phyloP scores from a whole-genome alignment of 176 grass and related monocot genomes.

The Oryza longistaminata region DNA sequence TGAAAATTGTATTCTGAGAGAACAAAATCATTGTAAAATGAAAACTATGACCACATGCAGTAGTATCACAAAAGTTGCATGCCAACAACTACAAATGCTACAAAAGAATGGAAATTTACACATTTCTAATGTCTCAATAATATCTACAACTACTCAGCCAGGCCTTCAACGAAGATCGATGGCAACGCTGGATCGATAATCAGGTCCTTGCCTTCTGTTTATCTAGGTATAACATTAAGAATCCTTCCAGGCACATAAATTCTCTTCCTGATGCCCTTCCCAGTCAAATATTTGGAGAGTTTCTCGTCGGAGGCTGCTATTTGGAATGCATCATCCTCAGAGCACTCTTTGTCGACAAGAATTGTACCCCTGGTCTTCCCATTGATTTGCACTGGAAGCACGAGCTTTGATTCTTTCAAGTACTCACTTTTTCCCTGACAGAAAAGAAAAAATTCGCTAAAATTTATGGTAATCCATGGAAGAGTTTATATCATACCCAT shows the following conservation, averaged over 20 bases:
- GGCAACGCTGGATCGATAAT: no score
- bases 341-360: constrained; percentile 69
- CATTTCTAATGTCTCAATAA: no score
- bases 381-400: constrained; percentile 90
- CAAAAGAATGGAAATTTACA: background rate
- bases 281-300: constrained; percentile 79
- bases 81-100: constrained; percentile 2
- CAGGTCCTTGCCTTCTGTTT: no score
- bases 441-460: constrained; percentile 24
- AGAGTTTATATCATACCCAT: background rate
- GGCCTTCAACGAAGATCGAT: no score
- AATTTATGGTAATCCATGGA: background rate
- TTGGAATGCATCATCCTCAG: constrained; percentile 70
- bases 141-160: no score
- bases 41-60: background rate
- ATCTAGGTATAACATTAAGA: background rate
- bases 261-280: constrained; percentile 56
- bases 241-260: constrained; percentile 3
- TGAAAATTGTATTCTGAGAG: background rate
- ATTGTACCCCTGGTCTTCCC: constrained; percentile 95
- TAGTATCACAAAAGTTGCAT: background rate
- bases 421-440: constrained; percentile 79
- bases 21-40: background rate
- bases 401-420: constrained; percentile 71
- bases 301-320: constrained; percentile 52